Conservation (phyloP, 768 basidiomycete species). For the Trametes maxima region DNA sequence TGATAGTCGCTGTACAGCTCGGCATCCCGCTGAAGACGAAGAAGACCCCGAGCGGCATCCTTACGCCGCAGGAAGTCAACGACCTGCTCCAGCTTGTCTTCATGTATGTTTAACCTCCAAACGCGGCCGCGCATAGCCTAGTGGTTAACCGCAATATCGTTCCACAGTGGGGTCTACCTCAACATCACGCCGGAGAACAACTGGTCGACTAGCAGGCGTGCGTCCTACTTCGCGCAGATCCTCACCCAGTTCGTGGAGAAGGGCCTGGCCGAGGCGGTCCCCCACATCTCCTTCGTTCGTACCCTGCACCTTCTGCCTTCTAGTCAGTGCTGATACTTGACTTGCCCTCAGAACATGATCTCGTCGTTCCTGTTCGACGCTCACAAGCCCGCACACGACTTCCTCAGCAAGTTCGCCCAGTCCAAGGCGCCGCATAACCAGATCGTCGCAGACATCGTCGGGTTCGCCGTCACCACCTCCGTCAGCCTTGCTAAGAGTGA, state of each 20-base stretch:
- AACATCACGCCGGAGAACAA: conserved; percentile 37
- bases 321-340: not conserved
- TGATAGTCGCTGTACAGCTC: conserved; percentile 30
- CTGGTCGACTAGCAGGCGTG: conserved; percentile 36
- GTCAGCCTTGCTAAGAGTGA: conserved; percentile 50
- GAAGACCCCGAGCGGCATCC: conserved; percentile 44
- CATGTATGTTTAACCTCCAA: conserved; percentile 4
- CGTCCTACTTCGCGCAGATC: conserved; percentile 34
- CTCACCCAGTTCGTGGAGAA: conserved; percentile 37
- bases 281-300: conserved; percentile 8
- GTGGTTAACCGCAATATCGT: not conserved
- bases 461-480: conserved; percentile 49
- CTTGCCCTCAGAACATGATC: not conserved
- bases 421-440: conserved; percentile 43
- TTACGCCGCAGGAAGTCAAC: conserved; percentile 50
- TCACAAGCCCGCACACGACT: conserved; percentile 41
- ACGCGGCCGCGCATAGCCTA: not conserved
- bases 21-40: conserved; percentile 52
- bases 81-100: conserved; percentile 42
- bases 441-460: conserved; percentile 46
- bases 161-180: conserved; percentile 31
- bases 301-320: not conserved
- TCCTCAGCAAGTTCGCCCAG: conserved; percentile 41
- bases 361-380: conserved; percentile 11
- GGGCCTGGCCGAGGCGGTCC: conserved; percentile 8